These are phyloP conservation scores for Kwoniella newhampshirensis DNA, from an alignment of 768 basidiomycete species.

Conservation along the genomic window DNA sequence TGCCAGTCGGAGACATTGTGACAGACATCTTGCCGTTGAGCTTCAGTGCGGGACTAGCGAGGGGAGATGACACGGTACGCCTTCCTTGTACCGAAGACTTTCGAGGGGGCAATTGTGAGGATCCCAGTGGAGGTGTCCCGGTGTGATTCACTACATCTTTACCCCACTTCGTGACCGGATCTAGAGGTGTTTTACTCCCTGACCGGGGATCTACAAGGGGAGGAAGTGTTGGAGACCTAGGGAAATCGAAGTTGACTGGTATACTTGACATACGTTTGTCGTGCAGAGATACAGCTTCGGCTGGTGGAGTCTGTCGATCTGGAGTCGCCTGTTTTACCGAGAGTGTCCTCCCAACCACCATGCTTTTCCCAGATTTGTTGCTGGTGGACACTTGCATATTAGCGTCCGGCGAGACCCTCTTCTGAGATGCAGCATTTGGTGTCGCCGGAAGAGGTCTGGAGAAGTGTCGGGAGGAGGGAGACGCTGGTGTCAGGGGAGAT, in stretches of 20 bases:
- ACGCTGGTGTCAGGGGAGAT: not conserved
- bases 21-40: not conserved
- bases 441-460: constrained; percentile 33
- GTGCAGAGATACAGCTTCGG: not conserved
- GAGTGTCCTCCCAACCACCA: too few relatives aligned
- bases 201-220: constrained; percentile 19
- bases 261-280: constrained; percentile 9
- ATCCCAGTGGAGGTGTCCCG: not conserved
- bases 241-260: constrained; percentile 23
- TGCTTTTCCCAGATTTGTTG: too few relatives aligned
- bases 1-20: not conserved
- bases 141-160: not conserved
- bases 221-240: constrained; percentile 29
- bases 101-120: constrained; percentile 19
- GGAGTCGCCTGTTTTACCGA: too few relatives aligned
- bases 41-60: constrained; percentile 11
- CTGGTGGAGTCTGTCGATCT: not conserved
- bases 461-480: constrained; percentile 1
- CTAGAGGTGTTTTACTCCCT: not conserved
- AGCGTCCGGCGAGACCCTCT: constrained; percentile 7
- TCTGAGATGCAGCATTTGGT: not conserved
- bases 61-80: constrained; percentile 16
- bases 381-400: constrained; percentile 18
- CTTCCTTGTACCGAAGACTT: constrained; percentile 11
- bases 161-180: constrained; percentile 19